Evolutionary conservation across 805 yeast genomes (phyloP).

Genomic region (Candida sanyiensis): DNA sequence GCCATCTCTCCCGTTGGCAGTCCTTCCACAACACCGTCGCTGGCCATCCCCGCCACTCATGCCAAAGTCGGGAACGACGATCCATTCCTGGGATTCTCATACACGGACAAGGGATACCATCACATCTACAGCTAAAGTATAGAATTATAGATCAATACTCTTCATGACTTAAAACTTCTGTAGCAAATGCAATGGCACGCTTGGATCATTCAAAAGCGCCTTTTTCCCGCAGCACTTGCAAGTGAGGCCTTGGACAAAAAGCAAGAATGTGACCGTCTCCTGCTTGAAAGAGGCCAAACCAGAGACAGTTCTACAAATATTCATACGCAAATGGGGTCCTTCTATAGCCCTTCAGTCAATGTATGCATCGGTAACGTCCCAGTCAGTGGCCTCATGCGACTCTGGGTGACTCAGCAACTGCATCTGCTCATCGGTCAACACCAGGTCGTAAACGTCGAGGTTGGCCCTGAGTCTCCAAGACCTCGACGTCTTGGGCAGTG

Average conservation of each 20-base stretch:
- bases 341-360: too few relatives aligned
- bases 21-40: too few relatives aligned
- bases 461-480: slow-evolving; percentile 35
- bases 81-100: slow-evolving; percentile 41
- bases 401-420: slow-evolving; percentile 42
- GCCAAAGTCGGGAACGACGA: slow-evolving; percentile 10
- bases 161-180: too few relatives aligned
- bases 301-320: too few relatives aligned
- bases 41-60: slow-evolving; percentile 7
- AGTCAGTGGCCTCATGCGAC: slow-evolving; percentile 66
- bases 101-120: slow-evolving; percentile 27
- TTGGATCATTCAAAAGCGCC: too few relatives aligned
- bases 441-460: slow-evolving; percentile 38
- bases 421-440: slow-evolving; percentile 37
- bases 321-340: too few relatives aligned
- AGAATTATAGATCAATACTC: too few relatives aligned
- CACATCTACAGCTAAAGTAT: slow-evolving; percentile 18
- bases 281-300: too few relatives aligned
- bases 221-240: too few relatives aligned
- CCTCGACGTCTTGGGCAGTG: slow-evolving; percentile 44
- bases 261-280: too few relatives aligned
- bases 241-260: too few relatives aligned
- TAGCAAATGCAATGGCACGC: too few relatives aligned
- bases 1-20: slow-evolving; percentile 34
- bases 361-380: slow-evolving; percentile 43